Conservation (phyloP, 169 alveolate species). For the Babesia caballi region DNA sequence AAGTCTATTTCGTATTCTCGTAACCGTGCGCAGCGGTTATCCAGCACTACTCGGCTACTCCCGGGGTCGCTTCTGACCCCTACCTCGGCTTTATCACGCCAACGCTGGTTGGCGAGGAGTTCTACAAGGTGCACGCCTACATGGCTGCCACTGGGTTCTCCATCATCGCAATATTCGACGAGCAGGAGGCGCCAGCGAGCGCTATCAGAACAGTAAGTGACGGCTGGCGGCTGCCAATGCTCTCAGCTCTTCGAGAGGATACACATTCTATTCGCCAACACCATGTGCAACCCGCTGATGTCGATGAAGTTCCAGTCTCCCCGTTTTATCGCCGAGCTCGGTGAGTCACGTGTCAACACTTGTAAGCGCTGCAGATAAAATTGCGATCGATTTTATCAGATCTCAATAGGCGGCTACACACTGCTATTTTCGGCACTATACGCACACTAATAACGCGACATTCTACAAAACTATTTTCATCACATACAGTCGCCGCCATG, state of each 20-base stretch:
- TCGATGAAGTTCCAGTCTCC: conserved; percentile 30
- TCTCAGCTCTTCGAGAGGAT: conserved; percentile 51
- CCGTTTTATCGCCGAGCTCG: conserved; percentile 10
- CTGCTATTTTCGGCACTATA: no score
- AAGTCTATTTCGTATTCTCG: not conserved
- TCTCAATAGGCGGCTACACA: not conserved
- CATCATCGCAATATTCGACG: conserved; percentile 46
- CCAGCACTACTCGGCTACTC: conserved; percentile 19
- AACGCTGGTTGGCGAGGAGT: conserved; percentile 36
- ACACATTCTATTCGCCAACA: conserved; percentile 22
- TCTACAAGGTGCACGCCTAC: conserved; percentile 58
- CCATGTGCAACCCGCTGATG: conserved; percentile 63
- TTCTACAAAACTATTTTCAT: no score
- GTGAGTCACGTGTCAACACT: not conserved
- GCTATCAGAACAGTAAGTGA: conserved; percentile 8
- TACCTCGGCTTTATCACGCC: conserved; percentile 64
- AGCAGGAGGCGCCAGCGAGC: conserved; percentile 3
- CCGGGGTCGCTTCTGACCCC: conserved; percentile 33
- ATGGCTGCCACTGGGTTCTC: conserved; percentile 62
- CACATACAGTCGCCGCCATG: no score
- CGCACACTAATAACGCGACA: no score
- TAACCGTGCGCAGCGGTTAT: conserved; percentile 19
- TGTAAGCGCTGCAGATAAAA: not conserved
- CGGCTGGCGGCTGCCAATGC: not conserved
- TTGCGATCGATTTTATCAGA: not conserved